Conservation (phyloP, 106 monocot genomes). For the Platanthera zijinensis region DNA sequence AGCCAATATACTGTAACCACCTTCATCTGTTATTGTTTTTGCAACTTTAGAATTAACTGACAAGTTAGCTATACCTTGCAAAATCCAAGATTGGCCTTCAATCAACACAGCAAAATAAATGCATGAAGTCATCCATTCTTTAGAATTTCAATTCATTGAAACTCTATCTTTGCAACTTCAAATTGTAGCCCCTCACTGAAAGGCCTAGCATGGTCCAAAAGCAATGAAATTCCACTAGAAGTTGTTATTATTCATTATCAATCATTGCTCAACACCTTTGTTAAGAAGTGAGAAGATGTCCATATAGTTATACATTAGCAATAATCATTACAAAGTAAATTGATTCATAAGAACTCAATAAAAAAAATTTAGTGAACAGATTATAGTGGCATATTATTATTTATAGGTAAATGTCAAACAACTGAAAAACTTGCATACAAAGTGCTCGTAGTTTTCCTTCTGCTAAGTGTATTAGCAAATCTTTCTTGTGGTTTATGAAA, state of each 20-base stretch:
- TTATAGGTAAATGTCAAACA: too few species aligned
- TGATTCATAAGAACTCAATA: too few species aligned
- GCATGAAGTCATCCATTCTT: neutral
- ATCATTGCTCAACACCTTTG: too few species aligned
- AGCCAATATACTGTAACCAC: slow-evolving; percentile 69
- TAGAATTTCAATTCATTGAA: neutral
- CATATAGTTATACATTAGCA: too few species aligned
- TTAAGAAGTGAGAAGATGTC: too few species aligned
- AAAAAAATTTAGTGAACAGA: too few species aligned
- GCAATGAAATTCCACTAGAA: slow-evolving; percentile 68
- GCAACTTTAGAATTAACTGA: slow-evolving; percentile 98
- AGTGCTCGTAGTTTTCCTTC: too few species aligned
- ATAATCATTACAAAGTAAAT: too few species aligned
- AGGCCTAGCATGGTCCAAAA: slow-evolving; percentile 74
- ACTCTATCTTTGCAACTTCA: slow-evolving; percentile 82
- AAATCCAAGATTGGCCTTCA: neutral
- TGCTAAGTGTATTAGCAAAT: too few species aligned
- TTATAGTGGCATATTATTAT: too few species aligned
- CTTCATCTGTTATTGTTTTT: slow-evolving; percentile 87
- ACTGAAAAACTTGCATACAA: too few species aligned
- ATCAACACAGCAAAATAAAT: neutral
- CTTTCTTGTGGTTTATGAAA: too few species aligned
- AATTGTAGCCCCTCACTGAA: slow-evolving; percentile 71
- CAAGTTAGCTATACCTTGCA: slow-evolving; percentile 90
- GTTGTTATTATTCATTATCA: slow-evolving; percentile 87